phyloP scores from a whole-genome alignment of 2,329 filamentous ascomycete genomes.

The Monilinia aucupariae region DNA sequence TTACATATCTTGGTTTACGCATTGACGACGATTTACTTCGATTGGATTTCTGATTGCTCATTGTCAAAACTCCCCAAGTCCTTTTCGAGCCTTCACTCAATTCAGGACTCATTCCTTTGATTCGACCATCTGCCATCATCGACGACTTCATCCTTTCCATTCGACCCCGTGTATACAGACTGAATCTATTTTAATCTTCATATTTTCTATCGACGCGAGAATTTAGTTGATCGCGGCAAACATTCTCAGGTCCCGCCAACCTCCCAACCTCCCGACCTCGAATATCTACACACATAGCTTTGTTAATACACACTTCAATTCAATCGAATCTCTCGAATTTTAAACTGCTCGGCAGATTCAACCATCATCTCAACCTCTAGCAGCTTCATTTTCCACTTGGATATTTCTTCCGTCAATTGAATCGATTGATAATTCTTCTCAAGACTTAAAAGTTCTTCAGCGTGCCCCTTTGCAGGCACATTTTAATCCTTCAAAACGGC shows the following conservation, averaged over 20 bases:
- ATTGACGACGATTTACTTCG: not conserved
- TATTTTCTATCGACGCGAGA: constrained; percentile 9
- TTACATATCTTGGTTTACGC: not conserved
- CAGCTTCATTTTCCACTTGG: constrained; percentile 21
- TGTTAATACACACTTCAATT: constrained; percentile 15
- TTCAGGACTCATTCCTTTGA: constrained; percentile 7
- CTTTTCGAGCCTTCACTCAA: not conserved
- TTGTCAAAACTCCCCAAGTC: not conserved
- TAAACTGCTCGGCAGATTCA: not conserved
- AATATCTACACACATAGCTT: constrained; percentile 18
- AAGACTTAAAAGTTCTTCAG: constrained; percentile 33
- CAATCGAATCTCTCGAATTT: constrained; percentile 5
- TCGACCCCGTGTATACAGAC: constrained; percentile 16
- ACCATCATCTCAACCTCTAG: constrained; percentile 4
- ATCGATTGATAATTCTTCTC: constrained; percentile 14
- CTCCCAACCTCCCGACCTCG: constrained; percentile 9
- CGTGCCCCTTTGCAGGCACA: constrained; percentile 34
- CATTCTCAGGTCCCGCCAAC: constrained; percentile 18
- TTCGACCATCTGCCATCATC: constrained; percentile 4
- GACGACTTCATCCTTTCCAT: constrained; percentile 14
- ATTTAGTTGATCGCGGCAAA: constrained; percentile 14
- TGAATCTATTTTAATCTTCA: constrained; percentile 12
- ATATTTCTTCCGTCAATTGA: constrained; percentile 10
- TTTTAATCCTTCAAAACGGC: constrained; percentile 70
- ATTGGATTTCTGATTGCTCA: not conserved